Evolutionary conservation across 176 grass and related monocot genomes (phyloP).

Genomic region (Ensete glaucum): DNA sequence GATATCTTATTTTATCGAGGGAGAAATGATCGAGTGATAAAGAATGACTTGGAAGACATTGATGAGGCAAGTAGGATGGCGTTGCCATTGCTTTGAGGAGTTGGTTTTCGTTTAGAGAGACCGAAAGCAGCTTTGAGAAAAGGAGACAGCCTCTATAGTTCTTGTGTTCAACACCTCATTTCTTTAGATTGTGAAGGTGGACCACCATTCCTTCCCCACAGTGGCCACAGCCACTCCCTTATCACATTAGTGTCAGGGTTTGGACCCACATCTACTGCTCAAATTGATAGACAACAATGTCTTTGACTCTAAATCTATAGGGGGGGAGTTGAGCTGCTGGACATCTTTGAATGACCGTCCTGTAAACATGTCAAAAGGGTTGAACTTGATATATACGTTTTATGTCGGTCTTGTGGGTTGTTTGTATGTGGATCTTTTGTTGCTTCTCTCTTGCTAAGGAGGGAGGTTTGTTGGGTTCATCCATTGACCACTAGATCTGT

Average conservation of each 20-base stretch:
- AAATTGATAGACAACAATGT: not conserved
- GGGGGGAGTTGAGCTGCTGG: not conserved
- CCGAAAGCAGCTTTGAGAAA: constrained; percentile 4
- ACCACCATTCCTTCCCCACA: not conserved
- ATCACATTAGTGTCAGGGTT: not conserved
- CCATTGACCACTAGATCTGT: no score
- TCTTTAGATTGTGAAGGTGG: not conserved
- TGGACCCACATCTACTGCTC: not conserved
- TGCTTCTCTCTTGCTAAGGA: no score
- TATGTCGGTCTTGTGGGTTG: no score
- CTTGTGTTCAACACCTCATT: constrained; percentile 9
- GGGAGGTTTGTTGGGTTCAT: no score
- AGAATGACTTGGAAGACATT: not conserved
- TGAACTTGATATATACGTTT: not conserved
- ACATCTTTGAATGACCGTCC: not conserved
- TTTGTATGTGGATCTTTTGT: no score
- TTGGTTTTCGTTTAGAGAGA: not conserved
- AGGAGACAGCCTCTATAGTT: not conserved
- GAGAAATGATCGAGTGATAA: constrained; percentile 4
- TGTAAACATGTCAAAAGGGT: not conserved
- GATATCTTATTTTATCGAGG: constrained; percentile 9
- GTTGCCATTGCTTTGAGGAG: not conserved
- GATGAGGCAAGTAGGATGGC: not conserved
- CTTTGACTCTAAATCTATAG: not conserved
- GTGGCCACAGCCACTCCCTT: not conserved